Conservation (phyloP, 495 filamentous ascomycete species). For the Talaromyces nanjingensis region DNA sequence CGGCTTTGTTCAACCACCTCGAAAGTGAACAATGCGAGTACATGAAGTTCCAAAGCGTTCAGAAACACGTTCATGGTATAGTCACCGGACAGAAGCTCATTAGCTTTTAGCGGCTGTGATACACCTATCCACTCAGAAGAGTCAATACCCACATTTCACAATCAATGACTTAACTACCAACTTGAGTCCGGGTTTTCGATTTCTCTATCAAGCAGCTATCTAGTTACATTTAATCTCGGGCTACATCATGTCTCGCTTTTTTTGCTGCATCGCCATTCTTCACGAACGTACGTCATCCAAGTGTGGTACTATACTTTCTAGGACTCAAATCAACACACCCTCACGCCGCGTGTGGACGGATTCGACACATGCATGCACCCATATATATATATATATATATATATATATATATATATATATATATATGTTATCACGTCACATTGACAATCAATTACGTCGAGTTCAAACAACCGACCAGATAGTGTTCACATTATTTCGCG, state of each 20-base stretch:
- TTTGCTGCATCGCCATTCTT: neutral
- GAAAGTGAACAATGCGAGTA: conserved; percentile 47
- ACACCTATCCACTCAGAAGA: neutral
- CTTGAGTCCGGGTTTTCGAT: neutral
- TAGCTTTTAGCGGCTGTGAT: conserved; percentile 2
- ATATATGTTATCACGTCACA: no score
- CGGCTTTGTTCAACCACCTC: conserved; percentile 45
- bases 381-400: no score
- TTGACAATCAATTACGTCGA: no score
- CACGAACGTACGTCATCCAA: neutral
- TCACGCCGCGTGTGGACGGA: neutral
- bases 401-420: neutral
- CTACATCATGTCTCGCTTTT: neutral
- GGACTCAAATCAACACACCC: neutral
- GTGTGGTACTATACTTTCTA: neutral
- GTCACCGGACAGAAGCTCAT: conserved; percentile 11
- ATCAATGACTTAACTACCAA: neutral
- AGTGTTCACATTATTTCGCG: neutral
- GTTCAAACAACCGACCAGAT: no score
- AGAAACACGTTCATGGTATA: conserved; percentile 17
- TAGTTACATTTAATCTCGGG: neutral
- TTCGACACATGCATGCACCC: no score
- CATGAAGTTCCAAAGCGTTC: conserved; percentile 42
- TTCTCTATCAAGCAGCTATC: neutral
- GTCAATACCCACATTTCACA: neutral